phyloP scores from a whole-genome alignment of 371 early-diverging fungal species.

The Rhizopus stolonifer region DNA sequence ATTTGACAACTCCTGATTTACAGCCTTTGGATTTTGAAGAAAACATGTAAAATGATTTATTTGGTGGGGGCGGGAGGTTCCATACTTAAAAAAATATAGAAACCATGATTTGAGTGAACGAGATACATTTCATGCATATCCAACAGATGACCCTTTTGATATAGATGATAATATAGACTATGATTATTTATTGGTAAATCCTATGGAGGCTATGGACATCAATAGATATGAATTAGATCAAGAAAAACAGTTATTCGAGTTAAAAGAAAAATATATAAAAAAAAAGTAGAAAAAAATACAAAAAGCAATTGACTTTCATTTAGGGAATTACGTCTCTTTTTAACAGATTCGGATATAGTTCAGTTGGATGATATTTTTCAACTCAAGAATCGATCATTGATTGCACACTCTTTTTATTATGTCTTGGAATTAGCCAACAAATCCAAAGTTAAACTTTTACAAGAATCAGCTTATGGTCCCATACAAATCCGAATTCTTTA shows the following conservation, averaged over 20 bases:
- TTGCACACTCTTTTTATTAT: conserved; percentile 2
- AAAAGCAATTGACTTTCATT: too few relatives aligned
- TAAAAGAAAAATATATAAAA: not conserved
- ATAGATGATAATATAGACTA: not conserved
- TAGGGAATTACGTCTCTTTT: not conserved
- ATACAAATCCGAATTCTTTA: too few relatives aligned
- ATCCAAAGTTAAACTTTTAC: too few relatives aligned
- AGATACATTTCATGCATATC: not conserved
- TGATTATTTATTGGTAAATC: not conserved
- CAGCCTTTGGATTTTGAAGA: conserved; percentile 6
- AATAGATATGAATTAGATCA: not conserved
- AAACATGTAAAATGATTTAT: not conserved
- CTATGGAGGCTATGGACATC: not conserved
- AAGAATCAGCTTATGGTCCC: conserved; percentile 14
- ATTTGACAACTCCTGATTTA: conserved; percentile 15
- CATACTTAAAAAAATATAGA: not conserved
- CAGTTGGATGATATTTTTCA: conserved; percentile 4
- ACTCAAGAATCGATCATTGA: not conserved
- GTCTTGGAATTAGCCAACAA: conserved; percentile 2
- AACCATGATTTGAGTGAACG: not conserved
- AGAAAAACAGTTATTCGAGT: not conserved
- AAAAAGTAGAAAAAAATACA: not conserved
- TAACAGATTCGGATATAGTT: not conserved
- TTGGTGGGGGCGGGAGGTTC: too few relatives aligned
- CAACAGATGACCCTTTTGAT: not conserved